Evolutionary conservation across 306 rosid genomes (phyloP), one percentile per base, ranked within the genome.

Genomic region (Oemleria cerasiformis): DNA sequence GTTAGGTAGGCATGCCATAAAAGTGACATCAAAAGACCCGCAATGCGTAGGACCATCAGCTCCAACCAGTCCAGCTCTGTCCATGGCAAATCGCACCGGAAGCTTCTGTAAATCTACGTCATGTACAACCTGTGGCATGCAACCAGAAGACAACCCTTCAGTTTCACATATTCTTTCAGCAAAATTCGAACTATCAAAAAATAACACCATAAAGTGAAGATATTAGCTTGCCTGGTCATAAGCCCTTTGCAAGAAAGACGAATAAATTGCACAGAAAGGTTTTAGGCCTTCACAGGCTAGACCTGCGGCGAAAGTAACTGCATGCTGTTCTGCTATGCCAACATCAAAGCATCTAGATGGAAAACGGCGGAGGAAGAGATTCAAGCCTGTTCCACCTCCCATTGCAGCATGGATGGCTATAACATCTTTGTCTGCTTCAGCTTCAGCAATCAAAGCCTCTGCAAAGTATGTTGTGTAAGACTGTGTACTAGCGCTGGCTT

Each of bases 381-480:
- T 95, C 90, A 95, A 50, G 77, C 97, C 97, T n/a, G 99, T 95
- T 76, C 99, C 99, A 54, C 97, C 97, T 76, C 99, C 97, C 99
- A 95, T 95, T 14, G 99, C 99, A 68, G 99, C 99, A 73, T 95
- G 99, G 85, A 95, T 95, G 44, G 85, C 99, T 20, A 95, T 83
- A 44, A 95, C 75, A 76, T 85, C 80, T 82, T 89, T 88, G 85
- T 95, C 97, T 1, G 66, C 85, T 78, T 91, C 94, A 11, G 99
- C 99, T 86, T 95, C 97, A 39, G 99, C 96, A 59, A 91, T 80
- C 86, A 95, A 84, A 77, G 99, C 97, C 89, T 95, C 97, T 2
- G 99, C 97, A 39, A 91, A 95, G 79, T 88, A 89, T 61, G 96
- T 95, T 5, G 99, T 91, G 84, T 88, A 95, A 20, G 99, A 82